These are phyloP conservation scores for Diaporthe sp. DNA, from an alignment of 2,329 filamentous ascomycete genomes.

Conservation along the genomic window DNA sequence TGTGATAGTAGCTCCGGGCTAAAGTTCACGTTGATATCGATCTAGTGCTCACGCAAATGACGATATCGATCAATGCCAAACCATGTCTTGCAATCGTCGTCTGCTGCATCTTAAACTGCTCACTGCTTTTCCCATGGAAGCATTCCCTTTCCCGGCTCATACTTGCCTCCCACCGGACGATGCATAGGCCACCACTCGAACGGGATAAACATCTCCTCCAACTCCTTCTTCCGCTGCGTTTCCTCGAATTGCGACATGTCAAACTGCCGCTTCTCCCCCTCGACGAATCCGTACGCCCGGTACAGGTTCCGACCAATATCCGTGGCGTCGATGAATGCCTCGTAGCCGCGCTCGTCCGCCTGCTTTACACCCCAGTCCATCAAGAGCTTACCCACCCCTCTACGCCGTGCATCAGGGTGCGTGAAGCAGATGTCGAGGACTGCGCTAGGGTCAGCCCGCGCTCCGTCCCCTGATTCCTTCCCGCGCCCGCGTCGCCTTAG, in stretches of 20 bases:
- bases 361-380: slow-evolving; percentile 29
- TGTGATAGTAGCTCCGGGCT: background rate
- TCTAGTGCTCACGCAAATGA: background rate
- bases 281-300: slow-evolving; percentile 4
- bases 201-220: slow-evolving; percentile 16
- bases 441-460: slow-evolving; percentile 4
- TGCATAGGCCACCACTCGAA: slow-evolving; percentile 34
- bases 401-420: slow-evolving; percentile 21
- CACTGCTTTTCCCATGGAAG: slow-evolving; percentile 23
- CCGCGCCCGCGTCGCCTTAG: background rate
- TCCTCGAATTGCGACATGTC: slow-evolving; percentile 31
- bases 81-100: background rate
- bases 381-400: slow-evolving; percentile 12
- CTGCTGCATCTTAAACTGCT: background rate
- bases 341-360: slow-evolving; percentile 28
- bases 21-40: background rate
- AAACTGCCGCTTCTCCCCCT: slow-evolving; percentile 16
- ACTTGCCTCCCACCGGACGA: slow-evolving; percentile 16
- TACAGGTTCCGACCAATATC: slow-evolving; percentile 16
- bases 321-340: slow-evolving; percentile 16
- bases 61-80: background rate
- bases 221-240: slow-evolving; percentile 20
- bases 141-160: slow-evolving; percentile 23
- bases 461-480: background rate
- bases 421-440: slow-evolving; percentile 33